These are phyloP conservation scores for Syzygium grande DNA, from an alignment of 345 rosid species.

Conservation along the genomic window DNA sequence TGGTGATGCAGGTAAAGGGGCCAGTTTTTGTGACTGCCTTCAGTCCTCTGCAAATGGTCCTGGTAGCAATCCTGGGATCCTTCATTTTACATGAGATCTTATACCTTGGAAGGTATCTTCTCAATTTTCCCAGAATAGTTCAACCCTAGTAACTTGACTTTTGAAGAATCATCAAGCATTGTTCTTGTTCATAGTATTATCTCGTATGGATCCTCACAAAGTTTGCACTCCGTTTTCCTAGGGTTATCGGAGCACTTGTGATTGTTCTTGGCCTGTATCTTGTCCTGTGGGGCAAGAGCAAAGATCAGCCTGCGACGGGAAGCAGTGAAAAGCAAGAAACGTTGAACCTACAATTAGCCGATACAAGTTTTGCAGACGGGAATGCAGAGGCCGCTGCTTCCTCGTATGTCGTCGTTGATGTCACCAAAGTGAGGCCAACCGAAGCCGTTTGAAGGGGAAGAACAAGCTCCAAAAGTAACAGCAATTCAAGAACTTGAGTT, in stretches of 20 bases:
- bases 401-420: not conserved
- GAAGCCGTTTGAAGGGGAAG: not conserved
- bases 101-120: constrained; percentile 37
- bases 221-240: not conserved
- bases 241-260: constrained; percentile 56
- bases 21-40: constrained; percentile 71
- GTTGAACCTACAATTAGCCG: not conserved
- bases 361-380: not conserved
- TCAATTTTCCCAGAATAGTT: not conserved
- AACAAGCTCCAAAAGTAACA: not conserved
- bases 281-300: constrained; percentile 76
- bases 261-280: constrained; percentile 63
- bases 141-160: not conserved
- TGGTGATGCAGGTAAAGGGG: constrained; percentile 42
- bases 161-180: not conserved
- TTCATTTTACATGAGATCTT: constrained; percentile 39
- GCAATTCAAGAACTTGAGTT: not conserved
- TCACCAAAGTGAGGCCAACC: not conserved
- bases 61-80: constrained; percentile 52
- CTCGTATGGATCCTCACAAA: not conserved
- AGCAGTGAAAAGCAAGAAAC: not conserved
- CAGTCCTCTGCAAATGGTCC: constrained; percentile 52
- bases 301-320: constrained; percentile 26
- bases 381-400: not conserved
- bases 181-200: not conserved